Evolutionary conservation across 2,329 filamentous ascomycete genomes (phyloP).

Genomic region (Fusarium miscanthi): DNA sequence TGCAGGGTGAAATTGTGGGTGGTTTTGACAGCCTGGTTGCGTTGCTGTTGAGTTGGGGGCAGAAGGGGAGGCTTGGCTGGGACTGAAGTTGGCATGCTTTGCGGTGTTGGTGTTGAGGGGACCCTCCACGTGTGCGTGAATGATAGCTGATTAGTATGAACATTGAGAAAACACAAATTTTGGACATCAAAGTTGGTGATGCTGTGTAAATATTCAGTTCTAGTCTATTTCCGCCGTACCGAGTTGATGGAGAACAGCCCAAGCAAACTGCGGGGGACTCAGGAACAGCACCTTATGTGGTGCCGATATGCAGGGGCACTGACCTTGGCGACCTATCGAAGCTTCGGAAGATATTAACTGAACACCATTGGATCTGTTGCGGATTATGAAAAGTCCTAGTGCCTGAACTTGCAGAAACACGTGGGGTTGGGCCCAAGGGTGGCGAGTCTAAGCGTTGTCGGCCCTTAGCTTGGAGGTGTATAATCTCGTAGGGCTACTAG

Average conservation of each 20-base stretch:
- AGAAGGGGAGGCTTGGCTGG: not conserved
- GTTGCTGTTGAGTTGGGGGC: not conserved
- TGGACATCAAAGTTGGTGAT: not conserved
- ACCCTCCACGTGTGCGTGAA: not conserved
- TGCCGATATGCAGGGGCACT: slow-evolving; percentile 10
- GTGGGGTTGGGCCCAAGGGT: not conserved
- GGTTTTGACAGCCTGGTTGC: not conserved
- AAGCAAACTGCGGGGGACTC: not conserved
- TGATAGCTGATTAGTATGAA: not conserved
- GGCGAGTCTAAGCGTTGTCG: not conserved
- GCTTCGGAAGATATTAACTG: not conserved
- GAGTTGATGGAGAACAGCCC: not conserved
- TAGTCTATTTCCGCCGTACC: not conserved
- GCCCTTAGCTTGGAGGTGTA: not conserved
- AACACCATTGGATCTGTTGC: not conserved
- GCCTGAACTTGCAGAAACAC: not conserved
- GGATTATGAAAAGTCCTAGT: not conserved
- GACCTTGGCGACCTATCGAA: not conserved
- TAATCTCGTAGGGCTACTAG: not conserved
- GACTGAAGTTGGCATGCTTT: slow-evolving; percentile 1
- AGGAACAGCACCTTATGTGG: not conserved
- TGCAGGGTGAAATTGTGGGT: not conserved
- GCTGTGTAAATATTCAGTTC: no score
- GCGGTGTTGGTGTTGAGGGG: not conserved
- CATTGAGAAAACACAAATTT: not conserved